phyloP scores from a whole-genome alignment of 441 rosid genomes.

The Raphanus hybrid region DNA sequence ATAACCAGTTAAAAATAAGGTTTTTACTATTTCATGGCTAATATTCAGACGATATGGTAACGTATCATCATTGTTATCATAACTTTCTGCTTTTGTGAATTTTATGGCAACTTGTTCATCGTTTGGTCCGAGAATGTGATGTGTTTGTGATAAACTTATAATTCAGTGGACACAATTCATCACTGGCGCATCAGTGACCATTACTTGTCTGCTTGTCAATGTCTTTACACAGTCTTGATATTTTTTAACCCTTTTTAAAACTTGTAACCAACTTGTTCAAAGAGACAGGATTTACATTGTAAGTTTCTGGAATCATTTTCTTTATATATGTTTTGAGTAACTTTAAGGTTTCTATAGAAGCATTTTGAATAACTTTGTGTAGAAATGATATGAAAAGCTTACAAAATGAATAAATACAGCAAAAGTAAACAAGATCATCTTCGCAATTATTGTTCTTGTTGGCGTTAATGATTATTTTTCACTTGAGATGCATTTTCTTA shows the following conservation, averaged over 20 bases:
- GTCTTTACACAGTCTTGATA: constrained; percentile 3
- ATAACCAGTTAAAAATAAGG: background rate
- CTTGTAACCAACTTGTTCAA: constrained; percentile 7
- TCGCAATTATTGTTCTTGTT: background rate
- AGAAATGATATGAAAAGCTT: background rate
- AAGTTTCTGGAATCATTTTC: background rate
- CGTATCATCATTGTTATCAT: background rate
- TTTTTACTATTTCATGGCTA: too few relatives aligned
- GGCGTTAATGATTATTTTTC: background rate
- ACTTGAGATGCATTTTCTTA: background rate
- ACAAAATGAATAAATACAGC: background rate
- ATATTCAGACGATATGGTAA: too few relatives aligned
- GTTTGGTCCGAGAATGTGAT: constrained; percentile 18
- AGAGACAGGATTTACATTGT: background rate
- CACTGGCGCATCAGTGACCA: constrained; percentile 23
- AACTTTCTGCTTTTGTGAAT: constrained; percentile 14
- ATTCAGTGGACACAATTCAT: constrained; percentile 25
- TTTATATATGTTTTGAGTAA: background rate
- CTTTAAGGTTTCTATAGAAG: background rate
- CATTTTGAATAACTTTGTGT: background rate
- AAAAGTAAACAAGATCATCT: background rate
- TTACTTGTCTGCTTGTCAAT: constrained; percentile 23
- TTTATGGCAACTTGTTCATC: constrained; percentile 33
- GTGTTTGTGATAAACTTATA: constrained; percentile 18
- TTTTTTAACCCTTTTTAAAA: background rate